Base-by-base conservation (phyloP, 352 stramenopile species). In the Phytopythium delawarense region DNA sequence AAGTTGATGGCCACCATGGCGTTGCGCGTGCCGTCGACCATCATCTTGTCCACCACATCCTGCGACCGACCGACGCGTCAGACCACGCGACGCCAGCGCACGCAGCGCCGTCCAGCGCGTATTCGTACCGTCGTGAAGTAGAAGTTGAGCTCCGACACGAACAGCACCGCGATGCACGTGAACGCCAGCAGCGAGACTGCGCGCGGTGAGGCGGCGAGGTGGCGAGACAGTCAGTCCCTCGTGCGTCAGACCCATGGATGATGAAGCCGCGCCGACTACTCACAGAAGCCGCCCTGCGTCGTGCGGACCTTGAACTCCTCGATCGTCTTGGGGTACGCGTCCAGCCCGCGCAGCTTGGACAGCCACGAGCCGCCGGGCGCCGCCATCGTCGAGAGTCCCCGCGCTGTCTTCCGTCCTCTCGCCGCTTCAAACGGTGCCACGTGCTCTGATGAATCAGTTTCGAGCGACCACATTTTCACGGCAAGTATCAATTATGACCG, bases 271-370 rank as follows among this genome's bases (percentile, higher is more conserved):
- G 20, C 11, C 32, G 44, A 49, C 32, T 20, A 85, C 78, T 59
- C 75, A 88, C 80, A 89, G n/a, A 94, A 42, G 0, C 86, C 86
- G 20, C 86, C 86, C 60, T 93, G 80, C 59, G 88, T 80, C 44
- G 86, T 94, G 63, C 83, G 82, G 59, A 93, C 84, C 72, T 93
- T 94, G 70, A 94, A 94, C 75, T 94, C 86, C 58, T 94, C 86
- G 60, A 94, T 91, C 32, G 86, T 93, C 78, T 94, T 94, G 18
- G 86, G 86, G 59, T 94, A 89, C 61, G 83, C 82, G 72, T 94
- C 86, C 59, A 94, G 74, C 37, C 77, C 71, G 60, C 75, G 72
- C 49, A 81, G 73, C 65, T 70, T 71, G 21, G 67, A 65, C 51
- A 66, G 30, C 73, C 70, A 78, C 42, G 70, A 75, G 21, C 62